phyloP scores from a whole-genome alignment of 116 monocot genomes.

The Iris pallida region DNA sequence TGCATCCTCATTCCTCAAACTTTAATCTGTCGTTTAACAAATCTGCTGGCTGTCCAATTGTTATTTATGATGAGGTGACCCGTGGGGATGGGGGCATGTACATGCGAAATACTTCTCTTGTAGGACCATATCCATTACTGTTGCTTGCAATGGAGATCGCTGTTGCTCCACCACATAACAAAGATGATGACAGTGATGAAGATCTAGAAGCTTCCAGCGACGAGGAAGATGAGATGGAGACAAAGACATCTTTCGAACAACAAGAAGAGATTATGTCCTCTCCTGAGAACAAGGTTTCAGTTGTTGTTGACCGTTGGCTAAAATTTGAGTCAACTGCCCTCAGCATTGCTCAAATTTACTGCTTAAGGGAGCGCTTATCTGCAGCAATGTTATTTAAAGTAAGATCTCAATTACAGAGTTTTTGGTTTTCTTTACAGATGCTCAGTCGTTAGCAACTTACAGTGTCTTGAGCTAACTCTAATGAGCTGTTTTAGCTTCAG shows the following conservation, averaged over 20 bases:
- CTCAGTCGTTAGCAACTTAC: no score
- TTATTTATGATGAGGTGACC: conserved; percentile 92
- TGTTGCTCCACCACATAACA: conserved; percentile 61
- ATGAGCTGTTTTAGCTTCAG: no score
- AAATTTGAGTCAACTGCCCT: conserved; percentile 73
- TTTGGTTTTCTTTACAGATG: background rate
- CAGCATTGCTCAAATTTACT: conserved; percentile 95
- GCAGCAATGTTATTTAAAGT: conserved; percentile 88
- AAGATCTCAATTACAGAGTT: conserved; percentile 10
- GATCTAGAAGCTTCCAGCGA: conserved; percentile 35
- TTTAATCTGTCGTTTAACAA: conserved; percentile 54
- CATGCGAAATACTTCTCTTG: conserved; percentile 63
- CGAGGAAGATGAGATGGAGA: conserved; percentile 48
- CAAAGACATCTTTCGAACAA: conserved; percentile 15
- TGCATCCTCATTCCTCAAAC: conserved; percentile 82
- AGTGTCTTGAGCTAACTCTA: no score
- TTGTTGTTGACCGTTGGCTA: conserved; percentile 88
- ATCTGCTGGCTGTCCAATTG: conserved; percentile 30
- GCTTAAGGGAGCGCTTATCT: conserved; percentile 70
- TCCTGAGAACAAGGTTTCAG: conserved; percentile 69
- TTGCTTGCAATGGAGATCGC: conserved; percentile 78
- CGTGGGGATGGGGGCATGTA: conserved; percentile 79
- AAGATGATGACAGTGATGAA: conserved; percentile 49
- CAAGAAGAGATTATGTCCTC: conserved; percentile 71
- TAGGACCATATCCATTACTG: conserved; percentile 69